Conservation (phyloP, 768 basidiomycete species). For the Terana coerulea region DNA sequence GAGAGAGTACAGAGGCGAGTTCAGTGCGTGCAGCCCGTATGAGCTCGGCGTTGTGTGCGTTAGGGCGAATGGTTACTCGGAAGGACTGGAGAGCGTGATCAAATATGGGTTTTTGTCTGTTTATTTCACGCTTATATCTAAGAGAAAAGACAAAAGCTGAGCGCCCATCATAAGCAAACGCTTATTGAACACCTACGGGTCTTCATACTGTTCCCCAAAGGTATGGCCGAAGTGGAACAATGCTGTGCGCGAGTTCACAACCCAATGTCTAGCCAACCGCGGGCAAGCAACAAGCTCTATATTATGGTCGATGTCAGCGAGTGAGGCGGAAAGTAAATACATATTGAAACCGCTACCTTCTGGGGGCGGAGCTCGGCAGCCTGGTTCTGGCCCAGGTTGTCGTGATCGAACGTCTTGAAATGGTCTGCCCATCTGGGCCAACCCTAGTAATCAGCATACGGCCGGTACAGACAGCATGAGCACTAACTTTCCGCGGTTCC, state of each 20-base stretch:
- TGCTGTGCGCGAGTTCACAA: slow-evolving; percentile 61
- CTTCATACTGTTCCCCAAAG: slow-evolving; percentile 56
- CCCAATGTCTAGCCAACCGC: slow-evolving; percentile 66
- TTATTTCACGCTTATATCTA: slow-evolving; percentile 52
- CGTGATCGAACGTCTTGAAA: slow-evolving; percentile 45
- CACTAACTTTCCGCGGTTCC: slow-evolving; percentile 68
- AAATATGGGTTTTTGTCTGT: slow-evolving; percentile 56
- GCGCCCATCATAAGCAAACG: background rate
- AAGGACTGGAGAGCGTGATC: slow-evolving; percentile 46
- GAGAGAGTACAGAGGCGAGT: slow-evolving; percentile 29
- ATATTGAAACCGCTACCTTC: slow-evolving; percentile 41
- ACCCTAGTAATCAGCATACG: background rate
- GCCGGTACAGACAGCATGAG: background rate
- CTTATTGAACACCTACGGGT: slow-evolving; percentile 45
- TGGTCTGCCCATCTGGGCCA: slow-evolving; percentile 58
- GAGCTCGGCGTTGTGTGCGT: slow-evolving; percentile 37
- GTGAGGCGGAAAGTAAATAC: background rate
- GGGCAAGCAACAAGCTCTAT: slow-evolving; percentile 74
- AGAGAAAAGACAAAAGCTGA: background rate
- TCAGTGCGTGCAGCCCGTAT: slow-evolving; percentile 49
- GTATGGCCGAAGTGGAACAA: slow-evolving; percentile 58
- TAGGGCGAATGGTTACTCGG: slow-evolving; percentile 49
- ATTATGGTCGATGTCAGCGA: no score
- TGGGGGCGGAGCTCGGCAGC: slow-evolving; percentile 57
- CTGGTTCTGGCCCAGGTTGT: slow-evolving; percentile 63